Base-by-base conservation (phyloP, 2,329 filamentous ascomycete genomes). In the Scleromitrula shiraiana region DNA sequence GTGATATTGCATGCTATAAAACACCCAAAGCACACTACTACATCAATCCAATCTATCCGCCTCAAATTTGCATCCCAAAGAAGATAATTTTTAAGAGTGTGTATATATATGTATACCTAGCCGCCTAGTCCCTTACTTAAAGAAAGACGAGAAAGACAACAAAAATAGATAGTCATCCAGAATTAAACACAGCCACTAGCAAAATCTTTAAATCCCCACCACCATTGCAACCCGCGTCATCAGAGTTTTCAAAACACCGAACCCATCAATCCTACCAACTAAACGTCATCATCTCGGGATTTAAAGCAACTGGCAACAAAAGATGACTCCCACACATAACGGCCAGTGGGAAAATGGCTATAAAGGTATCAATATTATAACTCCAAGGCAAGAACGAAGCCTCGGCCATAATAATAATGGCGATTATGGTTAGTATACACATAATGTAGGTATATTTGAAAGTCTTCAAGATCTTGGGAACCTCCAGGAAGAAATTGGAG, bases 401-500 rank as follows among this genome's bases (percentile, higher is more conserved):
- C 24, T 32, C n/a, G 9, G 36, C 37, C 36, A 50, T 41, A 8
- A 50, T 23, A 3, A 48, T 33, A 10, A 50, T 48, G 2, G 24
- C 27, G 7, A 48, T 23, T 7, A 48, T 39, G 5, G 29, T 30
- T 3, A 23, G 17, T 9, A 47, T 26, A n/a, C 45, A 47, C 37
- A 47, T 41, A 1, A 22, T 17, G 37, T 47, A 47, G 10, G 45
- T 47, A 15, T 42, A 51, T 23, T 49, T 51, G 45, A 51, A 51
- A 5, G 30, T 35, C 17, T 37, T 45, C 9, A 44, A 23, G 5
- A 51, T 26, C 33, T 48, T 44, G 10, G 33, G 32, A 9, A 51
- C 30, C 17, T 41, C 46, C 3, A 44, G 12, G 37, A 46, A 50
- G 50, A 56, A 55, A 5, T 46, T 46, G 20, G 46, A 46, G 20